Evolutionary conservation across 1,284 basidiomycete genomes (phyloP).

Genomic region (Papiliotrema fonsecae): DNA sequence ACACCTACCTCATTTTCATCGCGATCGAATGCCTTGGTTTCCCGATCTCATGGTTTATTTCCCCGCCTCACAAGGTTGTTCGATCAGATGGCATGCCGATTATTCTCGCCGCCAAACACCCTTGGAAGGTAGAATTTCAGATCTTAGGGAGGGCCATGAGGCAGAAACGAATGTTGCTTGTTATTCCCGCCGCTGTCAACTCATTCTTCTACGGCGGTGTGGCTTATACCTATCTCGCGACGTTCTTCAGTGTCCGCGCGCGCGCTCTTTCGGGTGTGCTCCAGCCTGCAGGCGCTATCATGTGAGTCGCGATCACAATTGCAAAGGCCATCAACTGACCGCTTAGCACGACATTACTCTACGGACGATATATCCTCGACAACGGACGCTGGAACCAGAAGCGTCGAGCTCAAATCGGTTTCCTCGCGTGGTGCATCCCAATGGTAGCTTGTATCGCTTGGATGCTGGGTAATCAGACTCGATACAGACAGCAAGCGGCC

Average conservation of each 20-base stretch:
- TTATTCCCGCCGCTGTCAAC: slow-evolving; percentile 9
- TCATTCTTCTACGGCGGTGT: slow-evolving; percentile 14
- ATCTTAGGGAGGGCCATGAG: neutral
- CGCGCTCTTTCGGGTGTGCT: slow-evolving; percentile 18
- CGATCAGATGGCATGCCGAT: slow-evolving; percentile 17
- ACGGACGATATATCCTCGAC: slow-evolving; percentile 7
- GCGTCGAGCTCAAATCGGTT: slow-evolving; percentile 6
- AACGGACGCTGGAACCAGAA: neutral
- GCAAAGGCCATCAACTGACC: neutral
- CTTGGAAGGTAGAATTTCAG: slow-evolving; percentile 8
- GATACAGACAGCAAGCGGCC: too few relatives aligned
- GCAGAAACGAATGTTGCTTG: slow-evolving; percentile 4
- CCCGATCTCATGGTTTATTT: slow-evolving; percentile 9
- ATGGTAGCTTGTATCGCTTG: slow-evolving; percentile 12
- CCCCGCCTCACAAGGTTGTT: slow-evolving; percentile 13
- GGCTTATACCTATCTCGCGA: slow-evolving; percentile 15
- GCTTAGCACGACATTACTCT: neutral
- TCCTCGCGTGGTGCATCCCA: slow-evolving; percentile 8
- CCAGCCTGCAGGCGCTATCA: slow-evolving; percentile 3
- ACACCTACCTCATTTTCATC: slow-evolving; percentile 10
- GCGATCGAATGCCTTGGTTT: slow-evolving; percentile 9
- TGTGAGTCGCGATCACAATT: neutral
- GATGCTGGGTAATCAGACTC: neutral
- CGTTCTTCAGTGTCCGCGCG: slow-evolving; percentile 17
- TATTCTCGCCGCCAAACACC: slow-evolving; percentile 8